Percentiles rank a stretch among this genome's conserved stretches.
Conservation (phyloP, 108 stramenopile species). For the Cyclotella kingstonii region DNA sequence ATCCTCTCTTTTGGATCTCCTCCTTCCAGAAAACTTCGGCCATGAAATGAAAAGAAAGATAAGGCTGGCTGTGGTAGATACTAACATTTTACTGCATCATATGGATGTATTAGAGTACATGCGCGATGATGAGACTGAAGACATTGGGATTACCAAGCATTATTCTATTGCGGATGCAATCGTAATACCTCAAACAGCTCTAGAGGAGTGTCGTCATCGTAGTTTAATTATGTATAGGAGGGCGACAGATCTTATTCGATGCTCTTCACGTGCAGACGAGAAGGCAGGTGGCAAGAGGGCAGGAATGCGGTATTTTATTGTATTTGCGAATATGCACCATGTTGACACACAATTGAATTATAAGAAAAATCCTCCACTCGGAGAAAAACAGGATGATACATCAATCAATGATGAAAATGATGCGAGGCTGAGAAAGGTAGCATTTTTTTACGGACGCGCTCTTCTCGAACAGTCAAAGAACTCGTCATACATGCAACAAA, state of each 20-base stretch:
- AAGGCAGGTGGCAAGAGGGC: conserved; percentile 17
- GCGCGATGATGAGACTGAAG: conserved; percentile 2
- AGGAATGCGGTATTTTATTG: conserved; percentile 52
- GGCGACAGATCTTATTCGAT: conserved; percentile 63
- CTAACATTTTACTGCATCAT: conserved; percentile 85
- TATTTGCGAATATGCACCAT: conserved; percentile 84
- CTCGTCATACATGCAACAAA: conserved; percentile 6
- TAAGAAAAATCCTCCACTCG: conserved; percentile 23
- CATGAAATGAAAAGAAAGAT: neutral
- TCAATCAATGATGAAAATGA: conserved; percentile 81
- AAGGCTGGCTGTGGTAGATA: conserved; percentile 67
- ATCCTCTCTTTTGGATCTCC: conserved; percentile 35
- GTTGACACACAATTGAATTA: conserved; percentile 52
- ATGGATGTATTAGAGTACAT: conserved; percentile 79
- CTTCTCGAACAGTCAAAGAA: conserved; percentile 31
- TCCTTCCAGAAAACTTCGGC: conserved; percentile 13
- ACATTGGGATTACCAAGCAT: conserved; percentile 1
- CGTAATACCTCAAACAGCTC: conserved; percentile 81
- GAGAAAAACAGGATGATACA: conserved; percentile 5
- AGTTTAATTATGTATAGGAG: conserved; percentile 75
- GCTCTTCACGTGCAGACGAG: conserved; percentile 30
- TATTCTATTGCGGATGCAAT: conserved; percentile 62
- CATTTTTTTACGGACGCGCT: conserved; percentile 55
- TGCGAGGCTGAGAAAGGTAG: conserved; percentile 71
- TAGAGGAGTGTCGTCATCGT: conserved; percentile 73